phyloP scores from a whole-genome alignment of 2,329 filamentous ascomycete genomes.

The Rachicladosporium sp. region DNA sequence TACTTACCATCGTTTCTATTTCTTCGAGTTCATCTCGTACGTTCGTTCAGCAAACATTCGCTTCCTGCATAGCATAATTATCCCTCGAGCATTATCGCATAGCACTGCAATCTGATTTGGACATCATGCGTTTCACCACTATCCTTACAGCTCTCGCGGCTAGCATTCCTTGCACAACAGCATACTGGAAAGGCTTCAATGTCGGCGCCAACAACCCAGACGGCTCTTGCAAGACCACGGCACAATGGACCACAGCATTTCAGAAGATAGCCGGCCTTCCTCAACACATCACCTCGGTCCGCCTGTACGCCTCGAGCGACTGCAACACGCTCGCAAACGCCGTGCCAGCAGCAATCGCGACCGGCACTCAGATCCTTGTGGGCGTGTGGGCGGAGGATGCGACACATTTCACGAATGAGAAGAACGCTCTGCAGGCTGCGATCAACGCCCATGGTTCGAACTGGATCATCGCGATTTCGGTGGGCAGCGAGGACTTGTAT shows the following conservation, averaged over 20 bases:
- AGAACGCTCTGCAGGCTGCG: slow-evolving; percentile 46
- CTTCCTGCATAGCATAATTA: too few species aligned
- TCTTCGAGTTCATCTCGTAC: too few species aligned
- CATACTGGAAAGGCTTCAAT: slow-evolving; percentile 34
- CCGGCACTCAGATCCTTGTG: slow-evolving; percentile 49
- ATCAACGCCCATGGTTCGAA: slow-evolving; percentile 43
- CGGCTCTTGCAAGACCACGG: slow-evolving; percentile 28
- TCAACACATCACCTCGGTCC: slow-evolving; percentile 46
- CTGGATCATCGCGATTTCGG: slow-evolving; percentile 52
- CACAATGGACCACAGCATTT: slow-evolving; percentile 26
- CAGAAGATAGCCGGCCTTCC: slow-evolving; percentile 30
- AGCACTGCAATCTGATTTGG: too few species aligned
- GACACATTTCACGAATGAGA: slow-evolving; percentile 46
- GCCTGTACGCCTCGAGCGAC: slow-evolving; percentile 53
- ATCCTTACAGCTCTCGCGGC: slow-evolving; percentile 21
- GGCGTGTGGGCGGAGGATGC: slow-evolving; percentile 46
- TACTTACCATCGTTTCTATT: too few species aligned
- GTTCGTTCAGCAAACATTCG: too few species aligned
- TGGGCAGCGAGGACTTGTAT: slow-evolving; percentile 58
- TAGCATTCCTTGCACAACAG: slow-evolving; percentile 19
- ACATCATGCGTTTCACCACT: slow-evolving; percentile 15
- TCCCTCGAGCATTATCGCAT: too few species aligned
- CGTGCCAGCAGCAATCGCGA: slow-evolving; percentile 47
- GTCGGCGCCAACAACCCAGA: slow-evolving; percentile 27
- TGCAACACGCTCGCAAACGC: slow-evolving; percentile 38